A percentile compares a stretch with the other conserved stretches of the same genome.
Evolutionary conservation across 164 flowering plant genomes (phyloP).

Genomic region (Brasenia schreberi): DNA sequence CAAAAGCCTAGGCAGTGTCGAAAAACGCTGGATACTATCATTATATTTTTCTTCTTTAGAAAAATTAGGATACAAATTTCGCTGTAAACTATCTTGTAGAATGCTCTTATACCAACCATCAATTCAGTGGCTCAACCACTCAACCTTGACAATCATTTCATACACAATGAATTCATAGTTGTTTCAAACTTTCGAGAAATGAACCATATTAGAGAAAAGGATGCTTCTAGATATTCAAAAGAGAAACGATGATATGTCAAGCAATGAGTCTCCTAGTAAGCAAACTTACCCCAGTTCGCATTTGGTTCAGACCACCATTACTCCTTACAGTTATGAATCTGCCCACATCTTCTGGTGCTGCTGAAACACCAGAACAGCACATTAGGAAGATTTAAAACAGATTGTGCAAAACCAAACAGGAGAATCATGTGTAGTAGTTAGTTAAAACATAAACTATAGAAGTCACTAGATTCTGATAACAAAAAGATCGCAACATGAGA

Average conservation of each 20-base stretch:
- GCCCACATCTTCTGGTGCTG: slow-evolving; percentile 39
- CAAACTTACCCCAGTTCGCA: slow-evolving; percentile 92
- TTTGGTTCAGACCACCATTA: slow-evolving; percentile 97
- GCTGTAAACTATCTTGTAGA: too few relatives aligned
- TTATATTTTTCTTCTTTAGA: too few relatives aligned
- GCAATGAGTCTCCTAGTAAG: not conserved
- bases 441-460: too few relatives aligned
- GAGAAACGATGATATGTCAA: not conserved
- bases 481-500: too few relatives aligned
- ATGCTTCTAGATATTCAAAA: not conserved
- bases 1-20: too few relatives aligned
- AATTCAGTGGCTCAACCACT: too few relatives aligned
- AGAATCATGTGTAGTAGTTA: too few relatives aligned
- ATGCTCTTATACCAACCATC: too few relatives aligned
- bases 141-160: too few relatives aligned
- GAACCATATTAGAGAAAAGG: not conserved
- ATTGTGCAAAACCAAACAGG: not conserved
- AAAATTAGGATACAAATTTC: too few relatives aligned
- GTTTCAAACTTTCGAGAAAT: not conserved
- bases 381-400: not conserved
- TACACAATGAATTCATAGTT: not conserved
- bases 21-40: too few relatives aligned
- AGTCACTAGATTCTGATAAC: too few relatives aligned
- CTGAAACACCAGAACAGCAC: slow-evolving; percentile 1
- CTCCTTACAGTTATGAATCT: slow-evolving; percentile 70